Evolutionary conservation across 495 filamentous ascomycete species (phyloP), one percentile per base, ranked within the genome.

Genomic region (Podospora australis): DNA sequence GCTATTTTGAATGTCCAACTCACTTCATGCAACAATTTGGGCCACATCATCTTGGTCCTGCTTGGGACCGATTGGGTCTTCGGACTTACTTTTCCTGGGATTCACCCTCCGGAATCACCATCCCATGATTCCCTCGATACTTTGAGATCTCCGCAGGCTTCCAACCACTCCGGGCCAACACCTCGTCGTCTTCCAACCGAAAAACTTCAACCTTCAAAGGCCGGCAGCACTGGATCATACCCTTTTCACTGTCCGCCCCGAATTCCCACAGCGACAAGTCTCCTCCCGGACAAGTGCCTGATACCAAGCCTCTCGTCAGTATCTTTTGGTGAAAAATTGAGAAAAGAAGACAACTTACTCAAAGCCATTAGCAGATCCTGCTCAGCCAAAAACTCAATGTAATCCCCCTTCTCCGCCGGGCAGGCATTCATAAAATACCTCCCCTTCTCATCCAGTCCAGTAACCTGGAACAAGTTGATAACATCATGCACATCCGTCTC

Each of bases 401-500:
- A 84, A 47, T 87, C 83, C 1, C 76, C 81, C 39, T 66, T 47
- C 39, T 71, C 73, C 0, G 85, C 85, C 1, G 86, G 86, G 34
- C 80, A 84, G 0, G 83, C 73, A 52, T 60, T 74, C 86, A 90
- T 90, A 48, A 85, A 90, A 48, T 89, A 92, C 36, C 79, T 74
- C 1, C 83, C 87, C 47, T 85, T 66, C 40, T 78, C 70, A 50
- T 89, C 79, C 46, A 90, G 59, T 0, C 84, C 85, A 0, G 86
- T 90, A 20, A 88, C 84, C 58, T 89, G 85, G 55, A 92, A 90
- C 19, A 90, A 73, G 59, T 90, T 90, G 44, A 90, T 65, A 1
- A 90, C 85, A 65, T 90, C 85, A 53, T 90, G 87, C 9, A 90
- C 78, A 65, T 90, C 85, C 35, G 74, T 66, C 61, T 90, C 87